Evolutionary conservation across 371 early-diverging fungal genomes (phyloP), one percentile per base, ranked within the genome.

Genomic region (Rhizopus stolonifer): DNA sequence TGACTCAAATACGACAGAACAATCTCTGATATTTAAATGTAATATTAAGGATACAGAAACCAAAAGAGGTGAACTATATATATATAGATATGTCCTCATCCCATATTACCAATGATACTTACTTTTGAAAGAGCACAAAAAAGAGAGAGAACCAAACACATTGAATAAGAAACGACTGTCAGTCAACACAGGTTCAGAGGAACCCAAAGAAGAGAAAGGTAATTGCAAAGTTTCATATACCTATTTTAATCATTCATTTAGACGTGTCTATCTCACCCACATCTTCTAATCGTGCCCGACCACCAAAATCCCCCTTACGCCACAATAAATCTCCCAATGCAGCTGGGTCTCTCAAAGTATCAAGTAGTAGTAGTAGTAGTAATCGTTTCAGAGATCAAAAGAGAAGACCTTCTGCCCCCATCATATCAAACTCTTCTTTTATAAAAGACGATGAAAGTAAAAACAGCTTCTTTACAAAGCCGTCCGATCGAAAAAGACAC

Each of bases 241-340:
- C 19, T n/a, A 11, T 9, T 26, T 11, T 45, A 5, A 9, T 22
- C 25, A 2, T n/a, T n/a, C 7, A 10, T 25, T 23, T 25, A 34
- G 36, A 17, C 19, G 9, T 23, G 6, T 15, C 22, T 19, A 13
- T 13, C 4, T 31, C 47, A 13, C 19, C 31, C 19, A 31, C 1
- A 8, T 18, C 15, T 13, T 19, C 47, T 31, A 26, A 32, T 47
- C 19, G 15, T 31, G 51, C 52, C 4, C 60, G 73, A 6, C 73
- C 73, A 26, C 70, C 70, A 1, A 67, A 66, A 49, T 73, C 70
- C 9, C 73, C 73, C 11, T 32, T 73, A 23, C 54, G 73, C 11
- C 48, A 56, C 4, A 34, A 21, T 9, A 34, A 54, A 17, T 5
- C 42, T 8, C 3, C 45, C 4, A 54, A 22, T 34, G 19, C 44